Conservation (phyloP, 2,329 filamentous ascomycete genomes). For the Fusarium nurragi region DNA sequence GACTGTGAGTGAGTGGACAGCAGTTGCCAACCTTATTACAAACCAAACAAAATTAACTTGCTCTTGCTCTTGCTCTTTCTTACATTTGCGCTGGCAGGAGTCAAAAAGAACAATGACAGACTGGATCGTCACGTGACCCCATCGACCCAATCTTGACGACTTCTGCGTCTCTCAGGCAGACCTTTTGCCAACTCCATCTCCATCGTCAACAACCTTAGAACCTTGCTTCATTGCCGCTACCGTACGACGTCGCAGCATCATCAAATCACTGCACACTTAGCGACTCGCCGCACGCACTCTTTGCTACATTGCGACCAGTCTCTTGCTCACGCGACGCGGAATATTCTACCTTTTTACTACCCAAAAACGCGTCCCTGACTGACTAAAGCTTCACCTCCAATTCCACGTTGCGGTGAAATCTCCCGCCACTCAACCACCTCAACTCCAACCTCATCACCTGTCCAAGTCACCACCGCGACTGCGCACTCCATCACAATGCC, state of each 20-base stretch:
- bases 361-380: conserved; percentile 39
- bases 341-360: conserved; percentile 17
- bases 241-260: conserved; percentile 30
- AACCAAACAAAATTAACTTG: conserved; percentile 7
- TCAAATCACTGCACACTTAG: conserved; percentile 18
- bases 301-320: conserved; percentile 30
- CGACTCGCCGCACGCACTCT: conserved; percentile 17
- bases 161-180: conserved; percentile 42
- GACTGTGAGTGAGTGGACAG: neutral
- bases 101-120: conserved; percentile 19
- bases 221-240: conserved; percentile 32
- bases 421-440: conserved; percentile 35
- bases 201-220: conserved; percentile 35
- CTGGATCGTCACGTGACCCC: conserved; percentile 42
- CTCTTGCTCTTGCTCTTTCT: neutral
- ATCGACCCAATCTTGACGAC: conserved; percentile 43
- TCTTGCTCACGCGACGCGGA: conserved; percentile 42
- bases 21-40: conserved; percentile 8
- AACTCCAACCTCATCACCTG: conserved; percentile 1
- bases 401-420: conserved; percentile 30
- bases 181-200: conserved; percentile 44
- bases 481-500: conserved; percentile 67
- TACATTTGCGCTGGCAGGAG: neutral
- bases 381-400: conserved; percentile 29
- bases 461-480: conserved; percentile 8